Evolutionary conservation across 495 filamentous ascomycete species (phyloP).

Genomic region (Xylaria telfairii): DNA sequence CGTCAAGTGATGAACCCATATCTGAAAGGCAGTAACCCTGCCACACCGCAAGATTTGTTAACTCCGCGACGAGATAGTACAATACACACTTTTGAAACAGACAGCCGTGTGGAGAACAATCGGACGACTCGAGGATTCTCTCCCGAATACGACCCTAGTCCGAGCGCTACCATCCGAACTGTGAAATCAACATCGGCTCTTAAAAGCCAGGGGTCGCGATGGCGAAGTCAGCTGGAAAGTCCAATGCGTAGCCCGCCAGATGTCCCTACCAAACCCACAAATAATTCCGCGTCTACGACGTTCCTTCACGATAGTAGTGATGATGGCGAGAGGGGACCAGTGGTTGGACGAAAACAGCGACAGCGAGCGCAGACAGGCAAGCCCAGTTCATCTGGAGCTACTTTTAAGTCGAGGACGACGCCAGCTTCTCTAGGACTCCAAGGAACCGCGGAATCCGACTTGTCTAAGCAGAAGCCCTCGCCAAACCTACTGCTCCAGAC

Average conservation of each 20-base stretch:
- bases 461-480: conserved; percentile 24
- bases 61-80: conserved; percentile 30
- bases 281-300: conserved; percentile 33
- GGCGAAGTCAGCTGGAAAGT: conserved; percentile 33
- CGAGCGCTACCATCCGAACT: conserved; percentile 63
- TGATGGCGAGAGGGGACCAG: conserved; percentile 32
- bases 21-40: conserved; percentile 48
- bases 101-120: conserved; percentile 35
- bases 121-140: conserved; percentile 61
- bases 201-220: conserved; percentile 34
- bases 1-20: conserved; percentile 91
- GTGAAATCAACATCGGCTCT: conserved; percentile 52
- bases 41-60: conserved; percentile 19
- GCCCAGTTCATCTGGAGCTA: not conserved
- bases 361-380: conserved; percentile 18
- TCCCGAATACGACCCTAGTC: conserved; percentile 67
- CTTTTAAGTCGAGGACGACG: not conserved
- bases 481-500: conserved; percentile 31
- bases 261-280: conserved; percentile 29
- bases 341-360: conserved; percentile 22
- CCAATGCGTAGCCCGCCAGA: conserved; percentile 33
- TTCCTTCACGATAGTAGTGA: conserved; percentile 43
- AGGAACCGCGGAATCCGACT: conserved; percentile 10
- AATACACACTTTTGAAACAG: conserved; percentile 29
- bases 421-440: not conserved